Percentiles rank a stretch among this genome's conserved stretches.
Evolutionary conservation across 2,329 filamentous ascomycete species (phyloP).

Genomic region (Aspergillus versicolor): DNA sequence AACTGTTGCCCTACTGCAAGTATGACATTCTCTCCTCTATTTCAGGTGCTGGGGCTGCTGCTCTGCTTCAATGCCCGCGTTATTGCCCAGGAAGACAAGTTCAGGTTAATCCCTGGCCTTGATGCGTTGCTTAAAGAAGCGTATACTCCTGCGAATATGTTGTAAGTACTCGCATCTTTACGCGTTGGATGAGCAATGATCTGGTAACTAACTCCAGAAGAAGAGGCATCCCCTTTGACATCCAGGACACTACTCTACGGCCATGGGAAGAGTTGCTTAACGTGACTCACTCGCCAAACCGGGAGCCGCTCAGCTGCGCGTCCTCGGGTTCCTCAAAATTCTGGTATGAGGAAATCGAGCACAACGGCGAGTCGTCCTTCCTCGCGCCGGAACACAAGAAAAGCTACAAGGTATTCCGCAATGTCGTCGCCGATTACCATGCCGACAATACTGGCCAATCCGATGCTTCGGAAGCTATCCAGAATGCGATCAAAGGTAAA

Average conservation of each 20-base stretch:
- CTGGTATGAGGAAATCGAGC: conserved; percentile 31
- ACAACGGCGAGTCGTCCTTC: conserved; percentile 31
- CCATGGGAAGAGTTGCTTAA: conserved; percentile 19
- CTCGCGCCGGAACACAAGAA: conserved; percentile 23
- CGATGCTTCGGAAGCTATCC: conserved; percentile 30
- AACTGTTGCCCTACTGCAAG: neutral
- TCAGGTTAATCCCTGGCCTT: neutral
- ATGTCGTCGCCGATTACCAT: conserved; percentile 34
- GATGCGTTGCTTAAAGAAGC: neutral
- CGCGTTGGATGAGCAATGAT: neutral
- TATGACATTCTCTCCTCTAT: conserved; percentile 1
- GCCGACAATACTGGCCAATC: conserved; percentile 34
- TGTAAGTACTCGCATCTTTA: conserved; percentile 3
- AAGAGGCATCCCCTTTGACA: conserved; percentile 19
- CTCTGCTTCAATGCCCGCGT: conserved; percentile 4
- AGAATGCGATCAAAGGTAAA: conserved; percentile 31
- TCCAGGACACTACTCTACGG: conserved; percentile 17
- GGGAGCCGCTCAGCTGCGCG: neutral
- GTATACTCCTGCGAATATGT: conserved; percentile 8
- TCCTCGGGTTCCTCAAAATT: conserved; percentile 15
- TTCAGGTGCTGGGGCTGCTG: neutral
- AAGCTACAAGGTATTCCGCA: conserved; percentile 36
- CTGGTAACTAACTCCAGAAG: conserved; percentile 7
- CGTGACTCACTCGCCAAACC: conserved; percentile 8
- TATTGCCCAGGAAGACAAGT: neutral